Evolutionary conservation across 306 rosid genomes (phyloP).

Genomic region (Astragalus membranaceus): DNA sequence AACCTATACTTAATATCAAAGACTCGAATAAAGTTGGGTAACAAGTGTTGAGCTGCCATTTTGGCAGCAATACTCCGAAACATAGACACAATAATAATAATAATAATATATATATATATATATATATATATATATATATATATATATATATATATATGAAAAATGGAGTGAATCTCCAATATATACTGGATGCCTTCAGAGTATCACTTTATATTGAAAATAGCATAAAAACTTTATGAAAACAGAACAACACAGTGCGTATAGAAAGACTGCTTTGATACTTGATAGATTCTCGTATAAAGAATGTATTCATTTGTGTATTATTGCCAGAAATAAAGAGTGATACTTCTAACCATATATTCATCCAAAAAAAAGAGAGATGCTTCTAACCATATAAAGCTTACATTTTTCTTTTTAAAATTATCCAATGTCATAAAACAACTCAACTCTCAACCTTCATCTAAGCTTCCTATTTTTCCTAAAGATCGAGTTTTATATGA

Average conservation of each 20-base stretch:
- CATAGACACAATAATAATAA: neutral
- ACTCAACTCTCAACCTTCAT: conserved; percentile 20
- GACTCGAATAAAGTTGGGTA: conserved; percentile 25
- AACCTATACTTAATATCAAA: neutral
- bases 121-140: too few species aligned
- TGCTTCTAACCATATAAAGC: conserved; percentile 45
- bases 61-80: conserved; percentile 36
- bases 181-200: too few species aligned
- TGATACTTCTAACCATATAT: conserved; percentile 47
- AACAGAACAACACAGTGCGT: conserved; percentile 25
- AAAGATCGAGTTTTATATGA: too few species aligned
- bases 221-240: conserved; percentile 7
- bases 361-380: conserved; percentile 13
- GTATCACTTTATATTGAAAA: conserved; percentile 24
- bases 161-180: conserved; percentile 21
- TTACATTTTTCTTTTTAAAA: conserved; percentile 10
- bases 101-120: too few species aligned
- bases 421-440: neutral
- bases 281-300: conserved; percentile 18
- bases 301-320: conserved; percentile 8
- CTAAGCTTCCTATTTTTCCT: neutral
- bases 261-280: neutral
- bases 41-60: conserved; percentile 40
- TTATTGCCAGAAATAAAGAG: conserved; percentile 14
- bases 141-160: neutral